Conservation (phyloP, 1,139 yeast species). For the Geotrichum fermentans region DNA sequence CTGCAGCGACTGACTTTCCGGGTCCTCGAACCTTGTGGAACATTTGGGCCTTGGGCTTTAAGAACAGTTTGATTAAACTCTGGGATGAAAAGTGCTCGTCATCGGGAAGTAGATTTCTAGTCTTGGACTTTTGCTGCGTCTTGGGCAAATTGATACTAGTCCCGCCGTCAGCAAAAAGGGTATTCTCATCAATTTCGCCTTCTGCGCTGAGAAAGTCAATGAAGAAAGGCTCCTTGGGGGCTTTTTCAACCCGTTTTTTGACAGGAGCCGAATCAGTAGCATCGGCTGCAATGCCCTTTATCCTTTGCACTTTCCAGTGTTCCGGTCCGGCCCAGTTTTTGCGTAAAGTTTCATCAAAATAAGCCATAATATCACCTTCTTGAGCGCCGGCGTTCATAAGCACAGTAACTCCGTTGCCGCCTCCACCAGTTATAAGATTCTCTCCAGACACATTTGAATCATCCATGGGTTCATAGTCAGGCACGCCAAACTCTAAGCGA, state of each 20-base stretch:
- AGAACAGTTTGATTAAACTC: conserved; percentile 60
- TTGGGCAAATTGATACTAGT: conserved; percentile 43
- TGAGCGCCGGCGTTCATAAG: conserved; percentile 26
- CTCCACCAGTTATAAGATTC: neutral
- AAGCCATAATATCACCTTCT: conserved; percentile 69
- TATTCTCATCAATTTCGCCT: conserved; percentile 43
- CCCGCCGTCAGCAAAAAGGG: conserved; percentile 50
- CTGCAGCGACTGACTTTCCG: neutral
- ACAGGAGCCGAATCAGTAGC: conserved; percentile 24
- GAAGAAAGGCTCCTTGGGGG: conserved; percentile 36
- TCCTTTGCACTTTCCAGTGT: conserved; percentile 79
- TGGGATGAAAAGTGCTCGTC: conserved; percentile 74
- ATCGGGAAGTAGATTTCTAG: conserved; percentile 58
- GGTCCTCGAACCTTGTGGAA: conserved; percentile 23
- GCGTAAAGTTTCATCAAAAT: conserved; percentile 66
- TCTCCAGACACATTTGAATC: neutral
- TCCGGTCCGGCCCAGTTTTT: conserved; percentile 89
- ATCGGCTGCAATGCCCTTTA: conserved; percentile 39
- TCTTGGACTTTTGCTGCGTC: conserved; percentile 41
- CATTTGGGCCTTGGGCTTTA: conserved; percentile 51
- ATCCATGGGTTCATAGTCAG: conserved; percentile 4
- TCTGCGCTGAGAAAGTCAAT: conserved; percentile 51
- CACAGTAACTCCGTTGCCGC: conserved; percentile 4
- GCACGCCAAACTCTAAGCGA: conserved; percentile 24
- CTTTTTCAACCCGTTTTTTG: conserved; percentile 35